Evolutionary conservation across 1,139 yeast genomes (phyloP).

Genomic region (Suhomyces chickasaworum): DNA sequence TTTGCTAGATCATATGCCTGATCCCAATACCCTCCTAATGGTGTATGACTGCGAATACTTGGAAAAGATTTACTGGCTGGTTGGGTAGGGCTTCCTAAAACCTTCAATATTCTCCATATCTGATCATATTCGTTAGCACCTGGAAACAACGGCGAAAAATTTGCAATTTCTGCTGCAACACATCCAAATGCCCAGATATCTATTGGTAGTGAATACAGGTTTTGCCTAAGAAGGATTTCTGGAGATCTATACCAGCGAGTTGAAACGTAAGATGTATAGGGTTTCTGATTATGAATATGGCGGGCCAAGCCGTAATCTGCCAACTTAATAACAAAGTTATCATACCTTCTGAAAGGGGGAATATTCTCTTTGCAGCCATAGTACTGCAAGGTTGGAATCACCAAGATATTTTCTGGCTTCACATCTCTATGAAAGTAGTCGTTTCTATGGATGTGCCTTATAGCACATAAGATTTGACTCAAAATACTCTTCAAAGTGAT

Average conservation of each 20-base stretch:
- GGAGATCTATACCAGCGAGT: slow-evolving; percentile 98
- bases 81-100: slow-evolving; percentile 68
- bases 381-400: slow-evolving; percentile 57
- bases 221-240: slow-evolving; percentile 74
- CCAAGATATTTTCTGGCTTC: slow-evolving; percentile 74
- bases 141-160: slow-evolving; percentile 78
- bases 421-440: slow-evolving; percentile 87
- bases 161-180: slow-evolving; percentile 79
- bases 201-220: slow-evolving; percentile 69
- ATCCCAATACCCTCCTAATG: slow-evolving; percentile 71
- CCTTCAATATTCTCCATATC: slow-evolving; percentile 61
- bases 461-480: slow-evolving; percentile 71
- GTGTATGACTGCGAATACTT: slow-evolving; percentile 18
- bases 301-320: slow-evolving; percentile 94
- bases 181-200: slow-evolving; percentile 96
- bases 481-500: slow-evolving; percentile 65
- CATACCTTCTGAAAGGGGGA: slow-evolving; percentile 42
- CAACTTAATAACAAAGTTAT: slow-evolving; percentile 68
- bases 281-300: slow-evolving; percentile 51
- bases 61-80: background rate
- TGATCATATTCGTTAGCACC: slow-evolving; percentile 82
- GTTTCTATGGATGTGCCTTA: slow-evolving; percentile 76
- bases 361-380: slow-evolving; percentile 46
- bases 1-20: slow-evolving; percentile 55
- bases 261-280: slow-evolving; percentile 81